phyloP scores from a whole-genome alignment of 257 asterid species.

The Sherardia arvensis region DNA sequence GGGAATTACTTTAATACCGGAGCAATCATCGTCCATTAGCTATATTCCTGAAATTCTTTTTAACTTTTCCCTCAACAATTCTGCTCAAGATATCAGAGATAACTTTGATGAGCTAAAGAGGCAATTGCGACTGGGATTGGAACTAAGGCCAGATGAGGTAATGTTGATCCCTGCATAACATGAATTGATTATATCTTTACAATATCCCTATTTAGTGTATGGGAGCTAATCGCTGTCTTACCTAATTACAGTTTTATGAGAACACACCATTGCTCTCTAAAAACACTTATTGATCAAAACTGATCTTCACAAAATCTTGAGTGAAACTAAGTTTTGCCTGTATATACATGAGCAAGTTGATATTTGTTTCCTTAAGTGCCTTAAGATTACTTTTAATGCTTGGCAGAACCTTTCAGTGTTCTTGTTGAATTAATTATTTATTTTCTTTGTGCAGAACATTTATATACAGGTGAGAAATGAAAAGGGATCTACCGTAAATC shows the following conservation, averaged over 20 bases:
- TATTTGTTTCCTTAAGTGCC: not conserved
- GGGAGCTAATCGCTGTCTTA: not conserved
- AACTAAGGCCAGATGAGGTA: constrained; percentile 63
- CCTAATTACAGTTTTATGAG: too few species aligned
- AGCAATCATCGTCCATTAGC: constrained; percentile 19
- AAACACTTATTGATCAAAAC: not conserved
- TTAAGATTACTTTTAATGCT: not conserved
- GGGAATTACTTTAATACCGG: constrained; percentile 66
- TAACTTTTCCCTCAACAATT: constrained; percentile 64
- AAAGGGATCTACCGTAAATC: constrained; percentile 68
- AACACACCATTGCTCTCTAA: not conserved
- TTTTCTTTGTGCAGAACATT: constrained; percentile 36
- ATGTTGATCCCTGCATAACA: not conserved
- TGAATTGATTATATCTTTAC: not conserved
- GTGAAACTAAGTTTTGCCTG: not conserved
- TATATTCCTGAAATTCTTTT: constrained; percentile 38
- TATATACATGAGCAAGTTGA: not conserved
- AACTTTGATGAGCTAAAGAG: constrained; percentile 49
- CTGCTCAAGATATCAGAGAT: constrained; percentile 59
- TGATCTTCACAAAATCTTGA: not conserved
- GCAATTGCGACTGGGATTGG: constrained; percentile 56
- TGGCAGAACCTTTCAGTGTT: not conserved
- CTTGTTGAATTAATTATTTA: not conserved
- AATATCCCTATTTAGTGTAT: not conserved
- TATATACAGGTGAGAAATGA: constrained; percentile 50